Base-by-base conservation (phyloP, 2,329 filamentous ascomycete genomes). In the Pseudomassariella vexata region DNA sequence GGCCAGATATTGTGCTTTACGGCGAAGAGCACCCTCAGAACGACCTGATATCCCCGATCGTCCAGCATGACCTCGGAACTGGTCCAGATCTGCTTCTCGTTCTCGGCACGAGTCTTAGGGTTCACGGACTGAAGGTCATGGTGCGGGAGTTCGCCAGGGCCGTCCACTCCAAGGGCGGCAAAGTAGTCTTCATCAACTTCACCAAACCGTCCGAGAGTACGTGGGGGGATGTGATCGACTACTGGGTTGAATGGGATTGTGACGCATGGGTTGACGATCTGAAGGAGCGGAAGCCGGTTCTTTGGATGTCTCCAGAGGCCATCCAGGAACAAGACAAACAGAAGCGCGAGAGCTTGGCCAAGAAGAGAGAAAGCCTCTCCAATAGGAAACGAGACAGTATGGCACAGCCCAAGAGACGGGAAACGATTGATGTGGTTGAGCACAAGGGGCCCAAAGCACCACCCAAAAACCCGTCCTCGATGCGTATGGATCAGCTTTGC, bases 211-310 rank as follows among this genome's bases (percentile, higher is more conserved):
- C 81, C 0, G 79, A 84, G 48, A 85, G 81, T 48, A 72, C 70
- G 1, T 86, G 82, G 82, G 75, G 79, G 1, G 80, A 84, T 33
- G 61, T 84, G 0, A 80, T 86, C 32, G 82, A 86, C 55, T 83
- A 79, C 40, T 85, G 80, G 74, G 69, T 86, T 1, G 69, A 82
- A 40, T 84, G 79, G 79, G 81, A 85, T 47, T 85, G 81, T 38
- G 82, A 86, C 44, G 74, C 74, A 4, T 86, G 81, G 81, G 79
- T 85, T 1, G 55, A 66, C 8, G 77, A 84, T 46, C 51, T 85
- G 33, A 74, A 71, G 38, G 56, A 59, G 30, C 70, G 73, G 32
- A 68, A 79, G 35, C 71, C 76, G 2, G 66, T 70, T 28, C 59
- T 82, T 4, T 82, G 77, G 76, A 56, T 73, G 35, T 67, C 68